Conservation (phyloP, 495 filamentous ascomycete genomes). For the Xylaria intraflava region DNA sequence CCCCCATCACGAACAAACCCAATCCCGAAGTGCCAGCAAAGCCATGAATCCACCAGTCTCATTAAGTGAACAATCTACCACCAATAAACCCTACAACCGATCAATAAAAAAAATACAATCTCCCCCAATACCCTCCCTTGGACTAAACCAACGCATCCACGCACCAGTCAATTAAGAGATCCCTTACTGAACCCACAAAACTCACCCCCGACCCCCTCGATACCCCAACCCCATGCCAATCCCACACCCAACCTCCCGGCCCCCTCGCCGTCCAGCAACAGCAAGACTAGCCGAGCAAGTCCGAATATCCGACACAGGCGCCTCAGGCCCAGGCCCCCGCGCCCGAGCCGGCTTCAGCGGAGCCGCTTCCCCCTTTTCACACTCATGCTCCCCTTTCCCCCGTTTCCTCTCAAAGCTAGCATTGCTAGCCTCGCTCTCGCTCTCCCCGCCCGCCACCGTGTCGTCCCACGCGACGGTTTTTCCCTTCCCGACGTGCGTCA, state of each 20-base stretch:
- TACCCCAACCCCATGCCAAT: not conserved
- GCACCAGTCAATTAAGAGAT: too few species aligned
- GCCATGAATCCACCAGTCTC: too few species aligned
- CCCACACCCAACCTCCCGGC: conserved; percentile 1
- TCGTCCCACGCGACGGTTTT: conserved; percentile 4
- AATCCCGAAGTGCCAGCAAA: too few species aligned
- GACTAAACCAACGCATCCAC: too few species aligned
- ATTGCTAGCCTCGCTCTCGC: not conserved
- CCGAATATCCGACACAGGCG: conserved; percentile 11
- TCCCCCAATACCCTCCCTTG: too few species aligned
- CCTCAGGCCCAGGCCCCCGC: not conserved
- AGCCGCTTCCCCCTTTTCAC: not conserved
- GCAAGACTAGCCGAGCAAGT: conserved; percentile 27
- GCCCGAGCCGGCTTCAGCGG: not conserved
- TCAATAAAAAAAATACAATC: too few species aligned
- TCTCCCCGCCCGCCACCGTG: not conserved
- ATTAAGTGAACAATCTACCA: too few species aligned
- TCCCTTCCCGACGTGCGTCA: not conserved
- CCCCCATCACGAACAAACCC: too few species aligned
- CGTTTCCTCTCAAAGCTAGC: not conserved
- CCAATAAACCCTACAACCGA: too few species aligned
- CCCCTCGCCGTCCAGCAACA: conserved; percentile 31
- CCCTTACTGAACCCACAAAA: too few species aligned
- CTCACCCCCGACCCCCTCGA: not conserved
- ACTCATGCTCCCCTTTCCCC: not conserved